phyloP scores from a whole-genome alignment of 176 grass and related monocot genomes.

The Microstegium vimineum region DNA sequence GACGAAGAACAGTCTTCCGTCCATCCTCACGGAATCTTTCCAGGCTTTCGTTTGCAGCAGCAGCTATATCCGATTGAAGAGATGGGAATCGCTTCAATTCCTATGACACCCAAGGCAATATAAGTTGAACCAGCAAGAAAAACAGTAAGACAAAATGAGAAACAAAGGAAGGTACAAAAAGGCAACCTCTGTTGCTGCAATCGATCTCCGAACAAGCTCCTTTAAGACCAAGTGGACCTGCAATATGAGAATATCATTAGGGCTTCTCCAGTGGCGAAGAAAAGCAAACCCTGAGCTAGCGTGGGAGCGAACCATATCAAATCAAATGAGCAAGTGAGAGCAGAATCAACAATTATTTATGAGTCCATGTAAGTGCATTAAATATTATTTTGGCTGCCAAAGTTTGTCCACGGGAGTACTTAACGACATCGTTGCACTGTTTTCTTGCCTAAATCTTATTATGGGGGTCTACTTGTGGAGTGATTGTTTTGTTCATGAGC shows the following conservation, averaged over 20 bases:
- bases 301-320: not conserved
- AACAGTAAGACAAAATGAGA: not conserved
- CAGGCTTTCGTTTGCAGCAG: conserved; percentile 88
- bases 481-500: not conserved
- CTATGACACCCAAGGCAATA: conserved; percentile 34
- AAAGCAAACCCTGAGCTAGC: not conserved
- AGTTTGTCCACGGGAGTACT: not conserved
- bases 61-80: conserved; percentile 97
- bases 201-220: conserved; percentile 89
- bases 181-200: conserved; percentile 83
- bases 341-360: not conserved
- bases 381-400: not conserved
- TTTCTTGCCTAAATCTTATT: not conserved
- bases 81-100: conserved; percentile 97
- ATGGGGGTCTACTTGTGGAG: not conserved
- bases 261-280: not conserved
- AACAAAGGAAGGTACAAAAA: not conserved
- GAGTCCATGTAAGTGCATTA: not conserved
- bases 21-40: conserved; percentile 96
- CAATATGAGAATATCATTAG: conserved; percentile 20
- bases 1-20: conserved; percentile 86
- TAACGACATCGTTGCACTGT: not conserved
- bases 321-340: not conserved
- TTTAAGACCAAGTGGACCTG: conserved; percentile 98
- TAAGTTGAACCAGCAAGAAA: not conserved